These are phyloP conservation scores for Nakazawaea holstii DNA, from an alignment of 805 yeast species.

Conservation along the genomic window DNA sequence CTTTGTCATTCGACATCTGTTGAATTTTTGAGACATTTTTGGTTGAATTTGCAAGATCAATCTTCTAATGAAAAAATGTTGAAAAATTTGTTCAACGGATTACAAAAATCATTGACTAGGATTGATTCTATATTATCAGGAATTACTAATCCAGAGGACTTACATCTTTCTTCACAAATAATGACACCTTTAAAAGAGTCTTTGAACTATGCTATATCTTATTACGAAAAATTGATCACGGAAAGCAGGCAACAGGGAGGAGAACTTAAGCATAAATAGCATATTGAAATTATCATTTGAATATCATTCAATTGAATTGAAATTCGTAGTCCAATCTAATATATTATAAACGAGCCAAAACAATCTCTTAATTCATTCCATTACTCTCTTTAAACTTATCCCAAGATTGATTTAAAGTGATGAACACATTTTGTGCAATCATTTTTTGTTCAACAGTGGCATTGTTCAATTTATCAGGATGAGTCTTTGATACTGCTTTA, in stretches of 20 bases:
- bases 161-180: slow-evolving; percentile 9
- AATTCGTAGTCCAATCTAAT: too few species aligned
- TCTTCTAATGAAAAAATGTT: slow-evolving; percentile 16
- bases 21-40: slow-evolving; percentile 73
- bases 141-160: background rate
- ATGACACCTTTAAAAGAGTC: slow-evolving; percentile 36
- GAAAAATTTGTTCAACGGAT: background rate
- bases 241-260: background rate
- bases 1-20: slow-evolving; percentile 67
- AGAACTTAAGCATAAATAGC: background rate
- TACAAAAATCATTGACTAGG: slow-evolving; percentile 3
- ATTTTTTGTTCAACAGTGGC: slow-evolving; percentile 66
- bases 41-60: slow-evolving; percentile 48
- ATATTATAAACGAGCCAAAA: background rate
- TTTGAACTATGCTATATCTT: background rate
- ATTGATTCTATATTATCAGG: background rate
- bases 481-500: slow-evolving; percentile 75
- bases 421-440: slow-evolving; percentile 85
- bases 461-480: slow-evolving; percentile 77
- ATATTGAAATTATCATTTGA: too few species aligned
- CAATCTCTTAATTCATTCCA: slow-evolving; percentile 27
- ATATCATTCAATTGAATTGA: too few species aligned
- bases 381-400: slow-evolving; percentile 67
- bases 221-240: background rate
- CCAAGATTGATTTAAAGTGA: slow-evolving; percentile 85